Base-by-base conservation (phyloP, 495 filamentous ascomycete species). In the Penicillium macrosclerotiorum region DNA sequence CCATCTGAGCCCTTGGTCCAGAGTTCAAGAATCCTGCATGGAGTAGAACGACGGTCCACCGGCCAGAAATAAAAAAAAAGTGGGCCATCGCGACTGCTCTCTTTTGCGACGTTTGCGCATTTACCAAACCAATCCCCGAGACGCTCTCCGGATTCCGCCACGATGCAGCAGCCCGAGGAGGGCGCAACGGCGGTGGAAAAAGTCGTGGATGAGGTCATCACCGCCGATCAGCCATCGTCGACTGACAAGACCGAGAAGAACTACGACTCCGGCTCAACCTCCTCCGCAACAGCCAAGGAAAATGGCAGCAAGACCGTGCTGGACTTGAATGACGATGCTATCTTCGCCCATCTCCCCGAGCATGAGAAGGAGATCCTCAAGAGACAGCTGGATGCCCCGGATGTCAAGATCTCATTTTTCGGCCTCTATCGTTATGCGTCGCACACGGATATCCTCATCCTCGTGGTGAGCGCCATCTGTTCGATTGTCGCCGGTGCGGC, bases 381-480 rank as follows among this genome's bases (percentile, higher is more conserved):
- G 62, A 71, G 71, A 51, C 89, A 96, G 64, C 69, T 96, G 38
- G 74, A 86, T 31, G 81, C 84, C 0, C 83, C 82, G 12, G 70
- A 75, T 4, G 76, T 83, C 32, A 82, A 81, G 50, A 72, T 88
- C 17, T 83, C 77, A 5, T 81, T 82, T 53, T 72, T 75, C 42
- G 82, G 74, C 0, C 72, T 95, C 18, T 95, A 84, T 59, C 82
- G 89, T 24, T 96, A 91, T 73, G 81, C 91, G 9, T 87, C 87
- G 2, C 75, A 59, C 17, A 80, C 79, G 48, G 91, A 97, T 65
- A 46, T 85, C 3, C 44, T 90, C 37, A 85, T 97, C 57, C 80
- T 95, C 33, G 52, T 67, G 14, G 70, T 89, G 41, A 80, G 81
- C 48, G 60, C 71, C 9, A 55, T 95, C 29, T 81, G 78, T 44